Percentiles rank a stretch among this genome's conserved stretches.
Evolutionary conservation across 768 basidiomycete genomes (phyloP).

Genomic region (Glaciozyma martinii): DNA sequence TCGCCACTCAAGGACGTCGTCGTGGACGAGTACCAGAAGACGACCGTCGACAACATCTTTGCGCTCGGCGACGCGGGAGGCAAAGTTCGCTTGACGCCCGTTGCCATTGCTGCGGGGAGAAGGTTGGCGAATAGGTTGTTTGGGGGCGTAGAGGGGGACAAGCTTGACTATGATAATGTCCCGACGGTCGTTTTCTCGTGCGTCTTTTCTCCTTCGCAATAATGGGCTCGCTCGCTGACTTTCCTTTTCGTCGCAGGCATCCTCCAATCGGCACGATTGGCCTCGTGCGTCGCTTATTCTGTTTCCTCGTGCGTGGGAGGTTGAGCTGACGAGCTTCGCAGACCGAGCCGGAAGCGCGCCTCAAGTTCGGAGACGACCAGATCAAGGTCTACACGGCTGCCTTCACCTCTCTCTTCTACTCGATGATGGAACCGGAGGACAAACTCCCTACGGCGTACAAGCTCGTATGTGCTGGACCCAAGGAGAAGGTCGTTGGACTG

Average conservation of each 20-base stretch:
- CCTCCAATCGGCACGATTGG: constrained; percentile 94
- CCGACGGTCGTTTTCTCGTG: constrained; percentile 95
- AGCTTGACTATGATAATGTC: constrained; percentile 69
- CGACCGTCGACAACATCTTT: constrained; percentile 58
- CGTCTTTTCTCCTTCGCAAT: constrained; percentile 36
- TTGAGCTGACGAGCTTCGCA: neutral
- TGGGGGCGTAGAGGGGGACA: constrained; percentile 73
- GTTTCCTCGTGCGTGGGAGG: neutral
- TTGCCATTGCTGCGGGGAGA: constrained; percentile 92
- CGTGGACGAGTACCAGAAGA: constrained; percentile 87
- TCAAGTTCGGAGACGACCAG: constrained; percentile 70
- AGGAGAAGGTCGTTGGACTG: constrained; percentile 91
- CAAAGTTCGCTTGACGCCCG: constrained; percentile 86
- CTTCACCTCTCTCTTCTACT: constrained; percentile 62
- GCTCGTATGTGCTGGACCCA: constrained; percentile 71
- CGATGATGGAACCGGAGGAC: constrained; percentile 71
- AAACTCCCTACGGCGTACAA: constrained; percentile 95
- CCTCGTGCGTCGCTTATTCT: constrained; percentile 39
- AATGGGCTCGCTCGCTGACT: neutral
- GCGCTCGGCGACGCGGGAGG: constrained; percentile 90
- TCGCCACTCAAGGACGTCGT: constrained; percentile 69
- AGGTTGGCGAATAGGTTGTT: constrained; percentile 81
- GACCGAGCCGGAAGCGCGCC: constrained; percentile 79
- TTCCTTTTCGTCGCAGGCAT: constrained; percentile 50
- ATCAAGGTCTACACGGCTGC: constrained; percentile 76